Conservation (phyloP, 2,329 filamentous ascomycete species). For the Calycina marina region DNA sequence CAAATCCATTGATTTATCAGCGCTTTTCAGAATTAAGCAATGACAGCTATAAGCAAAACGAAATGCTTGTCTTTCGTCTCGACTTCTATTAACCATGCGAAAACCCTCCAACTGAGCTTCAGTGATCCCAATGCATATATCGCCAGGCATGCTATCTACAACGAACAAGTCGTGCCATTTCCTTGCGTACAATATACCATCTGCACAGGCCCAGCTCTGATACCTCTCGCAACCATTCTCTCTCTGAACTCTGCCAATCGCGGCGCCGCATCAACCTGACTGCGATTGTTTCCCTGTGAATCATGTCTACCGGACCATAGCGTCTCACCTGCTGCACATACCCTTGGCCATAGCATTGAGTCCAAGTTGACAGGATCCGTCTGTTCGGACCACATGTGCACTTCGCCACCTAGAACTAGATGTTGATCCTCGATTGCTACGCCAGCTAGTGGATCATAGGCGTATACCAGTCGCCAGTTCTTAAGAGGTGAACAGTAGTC, state of each 20-base stretch:
- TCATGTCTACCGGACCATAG: slow-evolving; percentile 66
- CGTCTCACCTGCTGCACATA: slow-evolving; percentile 60
- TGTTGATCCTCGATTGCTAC: slow-evolving; percentile 46
- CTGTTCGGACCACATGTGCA: slow-evolving; percentile 67
- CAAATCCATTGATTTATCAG: too few species aligned
- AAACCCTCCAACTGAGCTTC: too few species aligned
- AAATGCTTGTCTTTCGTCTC: neutral
- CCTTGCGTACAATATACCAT: slow-evolving; percentile 61
- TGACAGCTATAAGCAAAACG: too few species aligned
- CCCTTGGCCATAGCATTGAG: slow-evolving; percentile 63
- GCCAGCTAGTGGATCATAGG: slow-evolving; percentile 56
- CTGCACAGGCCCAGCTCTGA: slow-evolving; percentile 50
- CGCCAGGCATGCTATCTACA: too few species aligned
- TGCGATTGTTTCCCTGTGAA: slow-evolving; percentile 50
- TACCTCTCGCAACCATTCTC: slow-evolving; percentile 53
- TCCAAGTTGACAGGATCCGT: slow-evolving; percentile 69
- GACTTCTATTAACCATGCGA: too few species aligned
- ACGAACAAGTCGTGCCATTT: slow-evolving; percentile 32
- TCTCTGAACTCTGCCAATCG: slow-evolving; percentile 64
- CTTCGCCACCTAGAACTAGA: slow-evolving; percentile 68
- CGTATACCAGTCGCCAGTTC: slow-evolving; percentile 71
- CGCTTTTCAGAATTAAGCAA: too few species aligned
- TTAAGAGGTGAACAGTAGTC: slow-evolving; percentile 75
- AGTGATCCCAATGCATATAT: too few species aligned
- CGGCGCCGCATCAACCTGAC: slow-evolving; percentile 53